A percentile compares a stretch with the other conserved stretches of the same genome.
Conservation (phyloP, 148 eudicot species). For the Rhododendron ferrugineum region DNA sequence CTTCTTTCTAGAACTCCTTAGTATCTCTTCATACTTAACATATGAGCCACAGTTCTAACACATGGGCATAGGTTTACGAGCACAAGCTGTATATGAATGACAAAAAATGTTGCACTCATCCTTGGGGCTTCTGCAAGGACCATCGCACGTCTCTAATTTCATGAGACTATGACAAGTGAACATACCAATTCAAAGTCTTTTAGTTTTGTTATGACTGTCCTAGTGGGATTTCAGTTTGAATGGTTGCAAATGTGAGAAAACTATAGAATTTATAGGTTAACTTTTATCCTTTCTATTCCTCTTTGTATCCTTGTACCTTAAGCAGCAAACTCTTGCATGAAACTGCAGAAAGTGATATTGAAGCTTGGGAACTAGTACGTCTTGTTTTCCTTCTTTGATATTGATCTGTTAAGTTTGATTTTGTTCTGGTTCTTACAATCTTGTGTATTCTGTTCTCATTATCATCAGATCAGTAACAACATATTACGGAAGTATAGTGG, state of each 20-base stretch:
- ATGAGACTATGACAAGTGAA: background rate
- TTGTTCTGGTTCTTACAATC: background rate
- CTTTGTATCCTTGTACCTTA: constrained; percentile 6
- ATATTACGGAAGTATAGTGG: constrained; percentile 85
- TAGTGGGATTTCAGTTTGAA: background rate
- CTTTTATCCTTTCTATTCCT: background rate
- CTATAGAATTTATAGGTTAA: background rate
- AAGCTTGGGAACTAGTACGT: constrained; percentile 91
- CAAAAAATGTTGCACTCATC: background rate
- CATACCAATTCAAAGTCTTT: background rate
- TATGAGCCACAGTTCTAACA: too few relatives aligned
- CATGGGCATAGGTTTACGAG: background rate
- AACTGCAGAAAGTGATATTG: constrained; percentile 33
- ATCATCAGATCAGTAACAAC: constrained; percentile 63
- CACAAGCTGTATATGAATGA: background rate
- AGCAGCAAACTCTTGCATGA: constrained; percentile 54
- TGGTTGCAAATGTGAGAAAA: background rate
- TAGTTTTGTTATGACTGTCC: background rate
- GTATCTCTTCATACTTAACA: too few relatives aligned
- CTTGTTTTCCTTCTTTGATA: constrained; percentile 5
- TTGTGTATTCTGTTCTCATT: background rate
- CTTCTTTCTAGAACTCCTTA: too few relatives aligned
- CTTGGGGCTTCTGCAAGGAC: background rate
- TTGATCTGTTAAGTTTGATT: background rate
- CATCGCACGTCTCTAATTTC: background rate